phyloP scores from a whole-genome alignment of 768 basidiomycete genomes.

The Obba rivulosa region DNA sequence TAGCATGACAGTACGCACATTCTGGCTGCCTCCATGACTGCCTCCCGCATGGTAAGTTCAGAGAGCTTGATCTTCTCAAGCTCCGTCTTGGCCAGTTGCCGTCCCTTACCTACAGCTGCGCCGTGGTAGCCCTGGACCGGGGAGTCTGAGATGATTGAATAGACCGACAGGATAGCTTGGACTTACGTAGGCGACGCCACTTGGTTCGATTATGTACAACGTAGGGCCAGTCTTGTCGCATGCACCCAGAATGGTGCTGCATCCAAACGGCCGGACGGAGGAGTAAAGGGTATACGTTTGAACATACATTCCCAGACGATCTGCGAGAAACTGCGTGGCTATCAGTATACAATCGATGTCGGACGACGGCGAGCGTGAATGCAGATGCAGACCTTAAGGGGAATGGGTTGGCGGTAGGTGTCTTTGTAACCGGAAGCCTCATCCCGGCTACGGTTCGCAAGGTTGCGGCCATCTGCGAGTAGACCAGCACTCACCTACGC shows the following conservation, averaged over 20 bases:
- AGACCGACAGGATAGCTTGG: not conserved
- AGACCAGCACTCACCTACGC: conserved; percentile 88
- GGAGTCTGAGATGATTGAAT: not conserved
- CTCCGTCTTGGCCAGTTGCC: conserved; percentile 96
- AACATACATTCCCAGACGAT: conserved; percentile 83
- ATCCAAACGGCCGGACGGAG: conserved; percentile 94
- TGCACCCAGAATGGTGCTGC: conserved; percentile 86
- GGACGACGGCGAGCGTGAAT: not conserved
- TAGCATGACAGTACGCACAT: conserved; percentile 65
- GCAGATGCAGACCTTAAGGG: conserved; percentile 61
- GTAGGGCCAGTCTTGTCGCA: conserved; percentile 85
- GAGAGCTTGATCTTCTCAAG: conserved; percentile 90
- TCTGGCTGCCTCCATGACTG: conserved; percentile 88
- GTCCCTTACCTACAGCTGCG: conserved; percentile 97
- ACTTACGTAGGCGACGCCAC: conserved; percentile 84
- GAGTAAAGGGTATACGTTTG: conserved; percentile 98
- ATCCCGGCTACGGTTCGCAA: conserved; percentile 79
- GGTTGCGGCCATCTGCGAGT: conserved; percentile 86
- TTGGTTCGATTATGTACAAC: conserved; percentile 90
- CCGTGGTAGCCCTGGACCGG: conserved; percentile 81
- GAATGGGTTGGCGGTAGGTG: conserved; percentile 63
- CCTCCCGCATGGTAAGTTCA: conserved; percentile 76
- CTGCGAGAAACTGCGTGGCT: conserved; percentile 36
- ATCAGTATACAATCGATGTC: not conserved
- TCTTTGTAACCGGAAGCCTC: conserved; percentile 76